Evolutionary conservation across 2,329 filamentous ascomycete species (phyloP).

Genomic region (Trichothecium sympodiale): DNA sequence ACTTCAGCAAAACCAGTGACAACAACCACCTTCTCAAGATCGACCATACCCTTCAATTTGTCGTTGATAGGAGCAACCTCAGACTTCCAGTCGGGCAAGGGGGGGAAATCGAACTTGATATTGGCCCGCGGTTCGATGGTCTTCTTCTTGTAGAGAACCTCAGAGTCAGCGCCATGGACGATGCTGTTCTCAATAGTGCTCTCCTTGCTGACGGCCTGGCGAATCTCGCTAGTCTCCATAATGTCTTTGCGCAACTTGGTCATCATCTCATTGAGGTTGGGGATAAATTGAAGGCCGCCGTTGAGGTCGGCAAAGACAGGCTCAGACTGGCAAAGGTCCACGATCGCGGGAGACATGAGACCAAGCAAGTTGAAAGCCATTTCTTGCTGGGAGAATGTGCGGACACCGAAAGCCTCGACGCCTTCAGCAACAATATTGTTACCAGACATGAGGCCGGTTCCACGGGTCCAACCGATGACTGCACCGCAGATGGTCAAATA

Average conservation of each 20-base stretch:
- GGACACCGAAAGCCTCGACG: constrained; percentile 90
- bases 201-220: constrained; percentile 89
- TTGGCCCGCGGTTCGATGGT: constrained; percentile 89
- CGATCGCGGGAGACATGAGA: constrained; percentile 86
- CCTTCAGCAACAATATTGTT: constrained; percentile 98
- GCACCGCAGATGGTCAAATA: constrained; percentile 98
- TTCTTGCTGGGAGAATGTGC: constrained; percentile 97
- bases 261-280: constrained; percentile 90
- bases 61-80: constrained; percentile 84
- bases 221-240: constrained; percentile 88
- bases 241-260: constrained; percentile 87
- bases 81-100: constrained; percentile 79
- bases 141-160: constrained; percentile 90
- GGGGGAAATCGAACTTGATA: constrained; percentile 94
- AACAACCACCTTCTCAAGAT: constrained; percentile 95
- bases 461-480: constrained; percentile 98
- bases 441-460: constrained; percentile 92
- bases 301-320: constrained; percentile 97
- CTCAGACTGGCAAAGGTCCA: constrained; percentile 90
- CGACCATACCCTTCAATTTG: constrained; percentile 92
- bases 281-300: constrained; percentile 94
- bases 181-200: constrained; percentile 94
- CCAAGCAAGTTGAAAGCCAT: constrained; percentile 99
- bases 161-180: constrained; percentile 86
- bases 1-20: constrained; percentile 95